Base-by-base conservation (phyloP, 2,329 filamentous ascomycete genomes). In the Cercospora berteroae region DNA sequence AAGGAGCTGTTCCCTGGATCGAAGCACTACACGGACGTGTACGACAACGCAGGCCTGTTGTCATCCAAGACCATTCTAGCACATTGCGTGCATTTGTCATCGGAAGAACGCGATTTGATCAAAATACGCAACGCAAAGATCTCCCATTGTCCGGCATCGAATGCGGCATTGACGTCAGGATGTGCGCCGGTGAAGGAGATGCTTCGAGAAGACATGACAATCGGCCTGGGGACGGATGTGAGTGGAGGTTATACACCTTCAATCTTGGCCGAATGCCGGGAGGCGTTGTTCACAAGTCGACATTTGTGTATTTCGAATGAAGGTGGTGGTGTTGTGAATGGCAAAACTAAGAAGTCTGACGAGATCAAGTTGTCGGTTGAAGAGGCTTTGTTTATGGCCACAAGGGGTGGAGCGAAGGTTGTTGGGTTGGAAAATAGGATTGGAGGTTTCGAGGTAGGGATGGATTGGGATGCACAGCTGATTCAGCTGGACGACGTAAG, bases 171-270 rank as follows among this genome's bases (percentile, higher is more conserved):
- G 59, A 92, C 92, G 1, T 92, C 88, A 31, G 95, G 95, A 0
- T 85, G 89, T 59, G 91, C 92, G 8, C 88, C 87, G 4, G 89
- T 99, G 1, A 85, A 94, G 18, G 86, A 86, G 79, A 78, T 97
- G 72, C 83, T 97, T 62, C 86, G 93, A 23, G 84, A 85, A 62
- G 93, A 92, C 0, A 84, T 98, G 56, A 88, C 87, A 0, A 88
- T 97, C 5, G 94, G 95, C 0, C 81, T 99, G 0, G 95, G 95
- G 0, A 98, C 94, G 0, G 95, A 99, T 78, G 88, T 98, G 66
- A 91, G 88, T 73, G 95, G 94, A 2, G 95, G 95, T 0, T 97
- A 94, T 77, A 91, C 88, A 64, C 85, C 92, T 0, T 92, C 88
- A 68, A 86, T 98, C 9, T 85, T 98, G 0, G 91, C 95, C 71